Percentiles rank a stretch among this genome's conserved stretches.
Conservation (phyloP, 1,284 basidiomycete species). For the Naganishia sp. region DNA sequence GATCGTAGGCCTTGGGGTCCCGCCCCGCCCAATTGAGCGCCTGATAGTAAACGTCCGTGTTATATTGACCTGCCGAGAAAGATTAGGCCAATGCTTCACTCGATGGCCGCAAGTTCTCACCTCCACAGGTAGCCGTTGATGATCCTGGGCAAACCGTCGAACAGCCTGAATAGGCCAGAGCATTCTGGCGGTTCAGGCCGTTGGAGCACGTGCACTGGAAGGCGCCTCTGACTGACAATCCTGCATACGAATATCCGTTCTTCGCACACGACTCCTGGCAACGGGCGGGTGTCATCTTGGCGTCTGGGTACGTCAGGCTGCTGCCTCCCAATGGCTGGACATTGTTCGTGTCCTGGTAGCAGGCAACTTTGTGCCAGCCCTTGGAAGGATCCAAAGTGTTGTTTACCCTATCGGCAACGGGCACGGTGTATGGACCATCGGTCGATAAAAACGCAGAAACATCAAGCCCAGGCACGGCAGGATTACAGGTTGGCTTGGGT, state of each 20-base stretch:
- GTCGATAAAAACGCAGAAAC: constrained; percentile 36
- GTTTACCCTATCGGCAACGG: constrained; percentile 7
- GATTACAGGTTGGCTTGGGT: constrained; percentile 31
- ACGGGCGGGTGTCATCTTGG: not conserved
- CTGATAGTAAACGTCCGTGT: not conserved
- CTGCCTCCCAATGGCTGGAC: not conserved
- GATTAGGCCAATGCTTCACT: not conserved
- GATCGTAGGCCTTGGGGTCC: not conserved
- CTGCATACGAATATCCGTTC: constrained; percentile 1
- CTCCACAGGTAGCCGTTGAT: constrained; percentile 20
- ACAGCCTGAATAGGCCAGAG: not conserved
- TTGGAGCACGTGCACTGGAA: not conserved
- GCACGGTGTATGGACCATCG: constrained; percentile 36
- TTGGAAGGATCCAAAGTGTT: constrained; percentile 23
- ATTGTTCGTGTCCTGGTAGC: constrained; percentile 29
- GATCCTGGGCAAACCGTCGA: not conserved
- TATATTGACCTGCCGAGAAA: not conserved
- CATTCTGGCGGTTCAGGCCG: not conserved
- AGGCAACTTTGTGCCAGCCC: constrained; percentile 40
- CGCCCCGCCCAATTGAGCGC: not conserved
- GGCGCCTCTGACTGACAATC: not conserved
- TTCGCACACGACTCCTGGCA: constrained; percentile 4
- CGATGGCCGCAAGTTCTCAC: not conserved
- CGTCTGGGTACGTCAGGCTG: constrained; percentile 5
- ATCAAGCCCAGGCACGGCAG: constrained; percentile 30